Percentiles rank a stretch among this genome's conserved stretches.
These are phyloP conservation scores for Porphyridium purpureum DNA, from an alignment of 23 red algal genomes.

Conservation along the genomic window DNA sequence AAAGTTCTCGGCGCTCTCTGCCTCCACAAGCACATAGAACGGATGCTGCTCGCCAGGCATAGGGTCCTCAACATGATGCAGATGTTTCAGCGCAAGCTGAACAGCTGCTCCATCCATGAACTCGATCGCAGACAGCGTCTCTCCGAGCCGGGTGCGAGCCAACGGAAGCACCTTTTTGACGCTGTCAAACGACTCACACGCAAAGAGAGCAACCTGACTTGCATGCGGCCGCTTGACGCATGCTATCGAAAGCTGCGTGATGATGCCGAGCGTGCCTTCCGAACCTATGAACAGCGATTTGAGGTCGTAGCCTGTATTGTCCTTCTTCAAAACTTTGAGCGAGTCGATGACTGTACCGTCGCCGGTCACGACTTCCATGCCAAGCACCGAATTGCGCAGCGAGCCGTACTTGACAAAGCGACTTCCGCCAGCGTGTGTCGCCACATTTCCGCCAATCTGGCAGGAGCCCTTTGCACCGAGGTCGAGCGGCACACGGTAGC, in stretches of 20 bases:
- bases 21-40: conserved; percentile 83
- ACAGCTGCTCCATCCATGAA: conserved; percentile 78
- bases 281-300: conserved; percentile 81
- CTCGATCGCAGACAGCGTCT: conserved; percentile 86
- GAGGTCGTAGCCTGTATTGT: conserved; percentile 97
- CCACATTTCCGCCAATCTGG: conserved; percentile 99
- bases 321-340: conserved; percentile 49
- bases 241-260: conserved; percentile 67
- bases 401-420: conserved; percentile 84
- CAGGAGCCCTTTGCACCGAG: conserved; percentile 95
- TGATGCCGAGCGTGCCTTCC: conserved; percentile 91
- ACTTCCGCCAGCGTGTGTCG: conserved; percentile 85
- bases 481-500: conserved; percentile 87
- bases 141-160: conserved; percentile 39
- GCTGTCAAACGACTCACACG: conserved; percentile 26
- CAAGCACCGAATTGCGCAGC: conserved; percentile 47
- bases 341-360: conserved; percentile 60
- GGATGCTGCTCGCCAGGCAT: conserved; percentile 7
- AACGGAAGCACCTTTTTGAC: conserved; percentile 22
- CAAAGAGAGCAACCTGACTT: conserved; percentile 39
- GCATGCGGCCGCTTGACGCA: conserved; percentile 33
- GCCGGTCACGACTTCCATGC: conserved; percentile 76
- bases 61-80: conserved; percentile 46
- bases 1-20: background rate
- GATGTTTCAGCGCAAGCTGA: conserved; percentile 22